Percentiles rank a stretch among this genome's conserved stretches.
Conservation (phyloP, 805 yeast species). For the Komagataella phaffii region DNA sequence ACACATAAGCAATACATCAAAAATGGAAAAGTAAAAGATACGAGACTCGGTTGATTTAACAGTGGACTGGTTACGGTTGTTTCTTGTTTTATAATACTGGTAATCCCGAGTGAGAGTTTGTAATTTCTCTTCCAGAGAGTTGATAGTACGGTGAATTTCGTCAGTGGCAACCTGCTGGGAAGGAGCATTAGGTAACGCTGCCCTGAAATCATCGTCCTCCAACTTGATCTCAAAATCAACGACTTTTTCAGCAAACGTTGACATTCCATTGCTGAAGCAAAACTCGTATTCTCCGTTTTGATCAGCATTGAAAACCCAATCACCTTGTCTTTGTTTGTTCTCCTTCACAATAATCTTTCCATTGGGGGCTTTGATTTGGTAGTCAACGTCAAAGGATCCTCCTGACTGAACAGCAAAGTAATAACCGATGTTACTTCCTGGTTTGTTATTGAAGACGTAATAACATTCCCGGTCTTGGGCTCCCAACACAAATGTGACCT, state of each 20-base stretch:
- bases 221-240: slow-evolving; percentile 69
- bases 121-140: slow-evolving; percentile 45
- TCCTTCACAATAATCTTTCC: slow-evolving; percentile 39
- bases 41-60: slow-evolving; percentile 52
- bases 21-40: slow-evolving; percentile 51
- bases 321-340: slow-evolving; percentile 64
- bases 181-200: slow-evolving; percentile 48
- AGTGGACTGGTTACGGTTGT: slow-evolving; percentile 79
- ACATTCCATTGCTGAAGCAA: slow-evolving; percentile 75
- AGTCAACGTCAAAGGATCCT: slow-evolving; percentile 71
- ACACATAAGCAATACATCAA: slow-evolving; percentile 49
- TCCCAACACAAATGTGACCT: slow-evolving; percentile 62
- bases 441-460: slow-evolving; percentile 51
- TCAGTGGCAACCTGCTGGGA: slow-evolving; percentile 41
- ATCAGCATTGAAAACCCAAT: slow-evolving; percentile 57
- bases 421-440: slow-evolving; percentile 50
- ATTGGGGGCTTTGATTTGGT: slow-evolving; percentile 44
- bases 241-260: slow-evolving; percentile 69
- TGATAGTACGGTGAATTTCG: slow-evolving; percentile 39
- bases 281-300: slow-evolving; percentile 71
- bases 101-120: slow-evolving; percentile 42
- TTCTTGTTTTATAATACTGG: slow-evolving; percentile 81
- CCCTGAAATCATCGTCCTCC: slow-evolving; percentile 37
- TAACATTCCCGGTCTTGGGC: slow-evolving; percentile 66
- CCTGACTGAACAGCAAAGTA: slow-evolving; percentile 79